Evolutionary conservation across 208 protist species (phyloP).

Genomic region (Trypanosoma cruzi): DNA sequence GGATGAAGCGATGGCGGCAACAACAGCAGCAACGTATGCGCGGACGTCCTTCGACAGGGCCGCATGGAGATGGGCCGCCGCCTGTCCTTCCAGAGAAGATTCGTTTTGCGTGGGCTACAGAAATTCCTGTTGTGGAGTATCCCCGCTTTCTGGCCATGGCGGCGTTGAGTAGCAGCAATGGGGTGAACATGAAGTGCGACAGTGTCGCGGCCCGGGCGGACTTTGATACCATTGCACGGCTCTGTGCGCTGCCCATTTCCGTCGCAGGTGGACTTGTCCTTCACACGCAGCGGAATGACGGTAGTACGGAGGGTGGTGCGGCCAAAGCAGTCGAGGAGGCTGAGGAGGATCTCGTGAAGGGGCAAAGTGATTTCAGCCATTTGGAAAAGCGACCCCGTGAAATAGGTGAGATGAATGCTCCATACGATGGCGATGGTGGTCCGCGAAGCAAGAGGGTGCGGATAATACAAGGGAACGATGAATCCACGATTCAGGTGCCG

Average conservation of each 20-base stretch:
- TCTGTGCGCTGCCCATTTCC: slow-evolving; percentile 31
- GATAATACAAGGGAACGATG: background rate
- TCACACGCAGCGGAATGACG: slow-evolving; percentile 11
- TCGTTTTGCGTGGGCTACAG: slow-evolving; percentile 59
- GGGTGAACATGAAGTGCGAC: no score
- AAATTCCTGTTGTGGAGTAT: slow-evolving; percentile 73
- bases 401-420: background rate
- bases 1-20: slow-evolving; percentile 32
- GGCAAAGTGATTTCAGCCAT: background rate
- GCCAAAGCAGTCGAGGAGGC: background rate
- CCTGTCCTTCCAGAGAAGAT: slow-evolving; percentile 52
- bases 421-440: background rate
- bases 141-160: slow-evolving; percentile 45
- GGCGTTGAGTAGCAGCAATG: slow-evolving; percentile 20
- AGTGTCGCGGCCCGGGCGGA: slow-evolving; percentile 16
- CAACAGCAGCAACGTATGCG: slow-evolving; percentile 17
- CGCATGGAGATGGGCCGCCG: background rate
- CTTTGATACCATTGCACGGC: slow-evolving; percentile 42
- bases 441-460: background rate
- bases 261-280: slow-evolving; percentile 19
- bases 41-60: slow-evolving; percentile 13
- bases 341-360: background rate
- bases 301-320: background rate
- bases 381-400: slow-evolving; percentile 3
- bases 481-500: background rate